Evolutionary conservation across 169 alveolate genomes (phyloP).

Genomic region (Plasmodium vivax): DNA sequence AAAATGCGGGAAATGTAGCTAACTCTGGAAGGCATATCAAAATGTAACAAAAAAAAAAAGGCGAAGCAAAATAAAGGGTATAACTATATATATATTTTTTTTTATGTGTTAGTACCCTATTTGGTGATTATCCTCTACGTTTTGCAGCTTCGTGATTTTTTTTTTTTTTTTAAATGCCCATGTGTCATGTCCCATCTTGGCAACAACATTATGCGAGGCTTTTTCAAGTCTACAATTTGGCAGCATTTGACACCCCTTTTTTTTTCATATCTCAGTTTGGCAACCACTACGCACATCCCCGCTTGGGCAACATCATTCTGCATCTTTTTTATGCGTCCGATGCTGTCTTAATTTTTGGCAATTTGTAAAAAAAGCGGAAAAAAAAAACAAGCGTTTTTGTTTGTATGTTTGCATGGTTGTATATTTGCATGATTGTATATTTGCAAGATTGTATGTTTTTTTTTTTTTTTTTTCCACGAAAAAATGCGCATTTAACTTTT

Average conservation of each 20-base stretch:
- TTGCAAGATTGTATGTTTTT: background rate
- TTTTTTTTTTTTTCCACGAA: background rate
- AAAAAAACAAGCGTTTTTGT: background rate
- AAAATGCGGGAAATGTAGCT: background rate
- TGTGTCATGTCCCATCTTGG: background rate
- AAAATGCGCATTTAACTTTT: background rate
- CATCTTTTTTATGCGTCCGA: background rate
- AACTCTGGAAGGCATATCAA: background rate
- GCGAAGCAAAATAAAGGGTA: background rate
- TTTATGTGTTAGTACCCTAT: background rate
- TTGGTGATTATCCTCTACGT: background rate
- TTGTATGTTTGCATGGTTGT: background rate
- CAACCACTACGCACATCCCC: background rate
- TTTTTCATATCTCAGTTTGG: background rate
- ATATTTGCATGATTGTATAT: background rate
- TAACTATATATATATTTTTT: background rate
- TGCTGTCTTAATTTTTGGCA: background rate
- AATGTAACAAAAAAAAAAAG: background rate
- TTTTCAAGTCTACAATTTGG: background rate
- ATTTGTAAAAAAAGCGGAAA: background rate
- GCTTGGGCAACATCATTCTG: background rate
- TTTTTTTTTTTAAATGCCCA: background rate
- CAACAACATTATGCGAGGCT: background rate
- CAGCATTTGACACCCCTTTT: background rate
- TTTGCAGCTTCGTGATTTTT: background rate